Percentiles rank a stretch among this genome's conserved stretches.
phyloP scores from a whole-genome alignment of 345 rosid genomes.

The Turritis glabra region DNA sequence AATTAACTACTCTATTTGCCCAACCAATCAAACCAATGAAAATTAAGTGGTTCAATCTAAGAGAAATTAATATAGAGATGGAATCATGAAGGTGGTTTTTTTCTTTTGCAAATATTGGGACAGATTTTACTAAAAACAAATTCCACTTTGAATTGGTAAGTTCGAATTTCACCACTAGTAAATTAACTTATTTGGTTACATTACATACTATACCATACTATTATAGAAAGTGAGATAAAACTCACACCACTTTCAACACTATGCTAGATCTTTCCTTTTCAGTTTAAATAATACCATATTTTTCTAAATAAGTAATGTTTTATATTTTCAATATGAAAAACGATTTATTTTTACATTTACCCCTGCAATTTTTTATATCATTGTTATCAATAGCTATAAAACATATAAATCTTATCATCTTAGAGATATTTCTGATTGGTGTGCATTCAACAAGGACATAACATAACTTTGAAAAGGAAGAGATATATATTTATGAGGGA shows the following conservation, averaged over 20 bases:
- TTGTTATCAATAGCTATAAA: too few species aligned
- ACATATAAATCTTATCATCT: background rate
- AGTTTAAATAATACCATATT: too few species aligned
- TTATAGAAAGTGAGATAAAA: too few species aligned
- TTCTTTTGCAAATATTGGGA: too few species aligned
- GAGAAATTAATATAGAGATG: background rate
- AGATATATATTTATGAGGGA: background rate
- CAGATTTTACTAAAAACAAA: too few species aligned
- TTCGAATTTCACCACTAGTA: background rate
- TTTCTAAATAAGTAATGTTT: too few species aligned
- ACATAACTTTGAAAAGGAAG: background rate
- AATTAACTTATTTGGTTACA: background rate
- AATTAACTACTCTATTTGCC: background rate
- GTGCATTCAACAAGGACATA: background rate
- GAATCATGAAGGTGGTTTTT: background rate
- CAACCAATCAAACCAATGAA: background rate
- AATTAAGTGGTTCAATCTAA: background rate
- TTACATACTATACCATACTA: background rate
- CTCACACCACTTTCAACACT: too few species aligned
- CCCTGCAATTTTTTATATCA: too few species aligned
- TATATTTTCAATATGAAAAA: too few species aligned
- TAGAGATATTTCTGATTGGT: background rate
- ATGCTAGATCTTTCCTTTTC: too few species aligned
- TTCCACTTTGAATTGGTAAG: too few species aligned
- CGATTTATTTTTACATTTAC: too few species aligned